Base-by-base conservation (phyloP, 805 yeast species). In the Metschnikowia borealis region DNA sequence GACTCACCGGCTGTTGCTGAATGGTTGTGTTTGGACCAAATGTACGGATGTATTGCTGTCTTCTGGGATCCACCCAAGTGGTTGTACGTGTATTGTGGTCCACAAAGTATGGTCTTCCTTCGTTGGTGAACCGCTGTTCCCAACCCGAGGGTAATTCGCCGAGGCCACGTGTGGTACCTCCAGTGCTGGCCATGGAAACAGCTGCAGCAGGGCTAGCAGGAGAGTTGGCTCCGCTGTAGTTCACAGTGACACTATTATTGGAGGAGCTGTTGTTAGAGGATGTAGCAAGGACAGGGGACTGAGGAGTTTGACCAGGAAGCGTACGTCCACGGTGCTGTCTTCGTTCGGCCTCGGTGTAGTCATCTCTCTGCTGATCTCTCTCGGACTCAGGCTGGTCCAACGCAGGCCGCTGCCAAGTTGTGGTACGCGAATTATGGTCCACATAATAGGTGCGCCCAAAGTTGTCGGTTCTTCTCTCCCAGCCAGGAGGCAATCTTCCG, bases 81-180 rank as follows among this genome's bases (percentile, higher is more conserved):
- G 99, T 94, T 1, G 99, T 94, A 69, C 99, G 82, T n/a, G 99
- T 94, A 69, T 94, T 94, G 73, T 94, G 99, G 69, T 94, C 99
- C 44, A 94, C 99, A 68, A 91, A 94, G 71, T 94, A 94, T 6
- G 98, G 95, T 66, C 99, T 83, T 37, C 99, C 99, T 71, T 94
- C 99, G 26, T 96, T 96, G 6, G 99, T 94, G 62, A 87, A 87
- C 57, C 99, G 79, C 73, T 92, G 98, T 71, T 94, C 99, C 99
- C 99, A 94, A 38, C 99, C 99, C 10, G 96, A 82, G 7, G 99
- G 99, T 56, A 94, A 77, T 72, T 94, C 99, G 29, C 99, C 99
- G 40, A 95, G 72, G 0, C 98, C 98, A 26, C 96, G 87, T 3
- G 97, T 89, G 2, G 98, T 92, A 17, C 92, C 89, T 32, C 97